A percentile compares a stretch with the other conserved stretches of the same genome.
phyloP scores from a whole-genome alignment of 257 asterid species.

The Przewalskia tangutica region DNA sequence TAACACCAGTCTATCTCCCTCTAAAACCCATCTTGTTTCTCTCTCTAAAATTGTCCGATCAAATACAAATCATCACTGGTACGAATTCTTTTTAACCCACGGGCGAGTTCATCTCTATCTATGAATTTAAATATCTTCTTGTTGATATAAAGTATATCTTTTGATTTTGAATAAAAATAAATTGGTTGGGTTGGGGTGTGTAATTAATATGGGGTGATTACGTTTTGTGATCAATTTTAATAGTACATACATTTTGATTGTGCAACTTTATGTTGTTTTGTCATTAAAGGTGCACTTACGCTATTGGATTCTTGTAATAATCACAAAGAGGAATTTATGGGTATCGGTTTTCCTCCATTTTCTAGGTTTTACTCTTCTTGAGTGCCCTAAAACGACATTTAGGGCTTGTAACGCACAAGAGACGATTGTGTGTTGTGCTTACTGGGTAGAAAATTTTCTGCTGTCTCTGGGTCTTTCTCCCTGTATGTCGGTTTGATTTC shows the following conservation, averaged over 20 bases:
- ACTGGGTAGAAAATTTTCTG: background rate
- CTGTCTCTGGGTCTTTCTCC: background rate
- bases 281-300: background rate
- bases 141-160: background rate
- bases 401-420: background rate
- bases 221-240: background rate
- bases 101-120: background rate
- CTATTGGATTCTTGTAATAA: background rate
- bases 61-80: conserved; percentile 20
- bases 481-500: background rate
- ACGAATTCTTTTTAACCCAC: conserved; percentile 9
- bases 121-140: background rate
- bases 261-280: background rate
- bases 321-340: background rate
- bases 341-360: background rate
- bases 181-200: background rate
- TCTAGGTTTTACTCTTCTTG: background rate
- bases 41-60: conserved; percentile 32
- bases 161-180: background rate
- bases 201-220: background rate
- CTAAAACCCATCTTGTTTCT: conserved; percentile 7
- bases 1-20: conserved; percentile 25
- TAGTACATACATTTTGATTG: background rate
- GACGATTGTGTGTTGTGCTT: background rate
- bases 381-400: background rate